A percentile compares a stretch with the other conserved stretches of the same genome.
phyloP scores from a whole-genome alignment of 129 eudicot genomes.

The Flaveria robusta region DNA sequence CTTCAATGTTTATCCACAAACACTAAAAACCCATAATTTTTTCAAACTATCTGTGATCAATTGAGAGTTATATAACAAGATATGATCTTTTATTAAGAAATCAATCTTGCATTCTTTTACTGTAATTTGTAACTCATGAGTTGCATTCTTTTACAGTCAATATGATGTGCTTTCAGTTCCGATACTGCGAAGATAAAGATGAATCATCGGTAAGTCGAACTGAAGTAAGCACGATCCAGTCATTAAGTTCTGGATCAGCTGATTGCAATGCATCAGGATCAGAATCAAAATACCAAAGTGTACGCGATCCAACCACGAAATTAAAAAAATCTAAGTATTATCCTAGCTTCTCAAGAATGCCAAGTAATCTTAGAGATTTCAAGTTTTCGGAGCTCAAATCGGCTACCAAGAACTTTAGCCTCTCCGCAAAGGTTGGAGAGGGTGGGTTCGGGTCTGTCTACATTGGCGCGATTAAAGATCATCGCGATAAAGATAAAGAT shows the following conservation, averaged over 20 bases:
- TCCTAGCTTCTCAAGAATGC: conserved; percentile 57
- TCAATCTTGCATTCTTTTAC: background rate
- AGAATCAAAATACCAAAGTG: conserved; percentile 53
- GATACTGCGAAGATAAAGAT: conserved; percentile 51
- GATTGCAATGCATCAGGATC: conserved; percentile 37
- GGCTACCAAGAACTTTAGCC: conserved; percentile 69
- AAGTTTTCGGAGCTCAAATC: conserved; percentile 71
- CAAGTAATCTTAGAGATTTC: conserved; percentile 68
- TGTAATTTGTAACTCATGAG: no score
- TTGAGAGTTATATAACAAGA: background rate
- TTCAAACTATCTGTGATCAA: background rate
- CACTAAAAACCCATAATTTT: background rate
- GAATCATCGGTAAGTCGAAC: conserved; percentile 40
- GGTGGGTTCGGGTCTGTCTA: conserved; percentile 95
- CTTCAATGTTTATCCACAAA: background rate
- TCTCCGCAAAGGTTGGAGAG: conserved; percentile 78
- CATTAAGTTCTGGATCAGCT: conserved; percentile 48
- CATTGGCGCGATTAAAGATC: conserved; percentile 55
- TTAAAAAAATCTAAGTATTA: conserved; percentile 45
- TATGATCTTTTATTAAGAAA: background rate
- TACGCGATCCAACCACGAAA: conserved; percentile 56
- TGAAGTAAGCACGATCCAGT: conserved; percentile 38
- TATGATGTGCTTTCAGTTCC: conserved; percentile 70
- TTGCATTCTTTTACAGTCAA: conserved; percentile 13
- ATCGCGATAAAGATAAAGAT: conserved; percentile 47